Conservation (phyloP, 2,329 filamentous ascomycete species). For the Pseudodiploospora longispora region DNA sequence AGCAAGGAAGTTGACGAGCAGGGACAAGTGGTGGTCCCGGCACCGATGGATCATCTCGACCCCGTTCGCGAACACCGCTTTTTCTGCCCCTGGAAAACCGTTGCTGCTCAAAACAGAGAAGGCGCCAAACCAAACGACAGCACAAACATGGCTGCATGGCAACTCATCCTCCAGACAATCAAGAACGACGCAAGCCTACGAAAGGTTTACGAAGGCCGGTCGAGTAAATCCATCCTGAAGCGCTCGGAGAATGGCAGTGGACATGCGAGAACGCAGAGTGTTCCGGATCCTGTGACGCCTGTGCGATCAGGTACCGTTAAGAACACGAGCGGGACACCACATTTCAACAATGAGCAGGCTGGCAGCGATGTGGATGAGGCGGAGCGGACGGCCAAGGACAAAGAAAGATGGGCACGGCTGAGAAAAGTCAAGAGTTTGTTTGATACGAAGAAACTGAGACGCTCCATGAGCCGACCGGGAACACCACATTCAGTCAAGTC, state of each 20-base stretch:
- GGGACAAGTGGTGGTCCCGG: conserved; percentile 45
- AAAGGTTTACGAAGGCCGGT: conserved; percentile 23
- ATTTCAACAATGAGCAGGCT: conserved; percentile 6
- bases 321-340: conserved; percentile 1
- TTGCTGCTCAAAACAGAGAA: conserved; percentile 46
- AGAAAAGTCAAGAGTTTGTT: conserved; percentile 65
- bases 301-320: not conserved
- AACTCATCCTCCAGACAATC: conserved; percentile 44
- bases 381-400: conserved; percentile 51
- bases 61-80: conserved; percentile 67
- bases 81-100: conserved; percentile 75
- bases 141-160: conserved; percentile 44
- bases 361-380: conserved; percentile 29
- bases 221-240: conserved; percentile 15
- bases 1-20: conserved; percentile 56
- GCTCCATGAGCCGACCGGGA: conserved; percentile 33
- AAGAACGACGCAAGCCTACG: conserved; percentile 51
- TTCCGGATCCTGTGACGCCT: conserved; percentile 8
- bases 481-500: conserved; percentile 23
- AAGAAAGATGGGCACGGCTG: conserved; percentile 65
- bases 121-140: conserved; percentile 24
- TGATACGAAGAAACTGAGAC: conserved; percentile 52
- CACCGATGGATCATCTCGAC: conserved; percentile 60
- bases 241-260: conserved; percentile 11
- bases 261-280: not conserved